phyloP scores from a whole-genome alignment of 345 rosid species.

The Salix arbutifolia region DNA sequence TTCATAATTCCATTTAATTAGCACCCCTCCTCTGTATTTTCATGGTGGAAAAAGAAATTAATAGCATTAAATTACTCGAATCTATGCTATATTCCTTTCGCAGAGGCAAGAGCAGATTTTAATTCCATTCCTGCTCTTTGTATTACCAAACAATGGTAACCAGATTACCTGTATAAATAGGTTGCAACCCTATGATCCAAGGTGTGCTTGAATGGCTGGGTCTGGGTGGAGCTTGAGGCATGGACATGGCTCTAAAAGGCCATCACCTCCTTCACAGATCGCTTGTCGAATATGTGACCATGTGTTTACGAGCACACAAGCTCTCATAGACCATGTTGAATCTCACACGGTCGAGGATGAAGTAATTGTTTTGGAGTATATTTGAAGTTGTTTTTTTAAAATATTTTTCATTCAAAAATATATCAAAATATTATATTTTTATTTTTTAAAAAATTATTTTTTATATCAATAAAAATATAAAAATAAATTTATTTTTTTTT shows the following conservation, averaged over 20 bases:
- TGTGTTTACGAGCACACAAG: constrained; percentile 21
- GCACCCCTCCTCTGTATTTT: constrained; percentile 1
- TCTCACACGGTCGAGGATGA: constrained; percentile 10
- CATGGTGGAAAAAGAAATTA: neutral
- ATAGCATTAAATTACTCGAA: constrained; percentile 10
- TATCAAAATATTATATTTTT: too few species aligned
- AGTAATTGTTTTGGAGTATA: too few species aligned
- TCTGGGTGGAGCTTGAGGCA: constrained; percentile 21
- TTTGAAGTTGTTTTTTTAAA: too few species aligned
- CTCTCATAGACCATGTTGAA: constrained; percentile 28
- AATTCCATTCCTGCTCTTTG: neutral
- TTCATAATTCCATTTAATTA: neutral
- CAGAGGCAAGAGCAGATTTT: neutral
- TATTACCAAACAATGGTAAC: neutral
- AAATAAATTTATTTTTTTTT: too few species aligned
- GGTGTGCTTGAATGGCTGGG: constrained; percentile 15
- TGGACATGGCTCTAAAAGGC: constrained; percentile 1
- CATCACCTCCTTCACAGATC: neutral
- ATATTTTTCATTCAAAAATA: too few species aligned
- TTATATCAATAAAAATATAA: too few species aligned
- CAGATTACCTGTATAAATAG: neutral
- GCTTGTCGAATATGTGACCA: constrained; percentile 33
- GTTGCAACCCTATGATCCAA: neutral
- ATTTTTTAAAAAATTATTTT: too few species aligned
- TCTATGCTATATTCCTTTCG: neutral